Evolutionary conservation across 148 eudicot genomes (phyloP).

Genomic region (Rhododendron simsii): DNA sequence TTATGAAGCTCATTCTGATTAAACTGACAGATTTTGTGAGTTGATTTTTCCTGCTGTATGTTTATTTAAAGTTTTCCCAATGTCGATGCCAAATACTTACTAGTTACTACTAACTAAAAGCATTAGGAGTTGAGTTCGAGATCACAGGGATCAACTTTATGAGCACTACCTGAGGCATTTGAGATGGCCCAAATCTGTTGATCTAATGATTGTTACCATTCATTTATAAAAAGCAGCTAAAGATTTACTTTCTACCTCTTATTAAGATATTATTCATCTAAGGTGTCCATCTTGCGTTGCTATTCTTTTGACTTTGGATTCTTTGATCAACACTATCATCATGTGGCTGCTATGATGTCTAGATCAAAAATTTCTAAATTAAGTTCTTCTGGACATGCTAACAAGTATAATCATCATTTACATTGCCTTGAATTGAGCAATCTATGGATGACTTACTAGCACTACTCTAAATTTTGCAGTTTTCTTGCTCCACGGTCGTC

Average conservation of each 20-base stretch:
- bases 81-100: background rate
- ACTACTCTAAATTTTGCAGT: conserved; percentile 27
- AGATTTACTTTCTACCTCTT: background rate
- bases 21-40: background rate
- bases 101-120: background rate
- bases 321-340: background rate
- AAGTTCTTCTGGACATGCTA: background rate
- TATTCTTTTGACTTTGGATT: background rate
- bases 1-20: background rate
- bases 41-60: background rate
- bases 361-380: background rate
- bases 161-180: background rate
- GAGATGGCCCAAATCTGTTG: background rate
- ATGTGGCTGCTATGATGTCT: background rate
- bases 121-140: background rate
- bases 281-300: background rate
- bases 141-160: background rate
- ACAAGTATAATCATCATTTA: background rate
- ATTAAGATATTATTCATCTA: background rate
- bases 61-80: background rate
- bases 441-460: background rate
- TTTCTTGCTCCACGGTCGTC: conserved; percentile 41
- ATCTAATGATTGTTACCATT: background rate
- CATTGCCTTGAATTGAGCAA: conserved; percentile 8
- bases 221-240: background rate